Evolutionary conservation across 1,284 basidiomycete species (phyloP), one percentile per base, ranked within the genome.

Genomic region (Fomitiporia mediterranea): DNA sequence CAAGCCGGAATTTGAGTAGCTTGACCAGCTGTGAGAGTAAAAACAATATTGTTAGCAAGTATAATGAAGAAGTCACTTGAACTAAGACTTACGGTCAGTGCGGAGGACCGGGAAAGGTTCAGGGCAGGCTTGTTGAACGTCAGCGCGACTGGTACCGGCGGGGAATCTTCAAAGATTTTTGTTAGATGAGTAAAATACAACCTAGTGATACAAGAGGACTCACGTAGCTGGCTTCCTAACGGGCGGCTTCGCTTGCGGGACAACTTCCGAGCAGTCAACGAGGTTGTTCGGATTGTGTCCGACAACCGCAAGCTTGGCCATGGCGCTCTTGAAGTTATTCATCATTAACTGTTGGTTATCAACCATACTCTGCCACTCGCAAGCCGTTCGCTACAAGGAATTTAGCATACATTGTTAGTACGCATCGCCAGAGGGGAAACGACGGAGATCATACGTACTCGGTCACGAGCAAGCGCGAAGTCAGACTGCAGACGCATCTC

Each of bases 401-500:
- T 5, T 25, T 15, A 38, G 11, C 39, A 9, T 32, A 50, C 32
- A 30, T 23, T 4, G 19, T 19, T 11, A 6, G 30, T 15, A 34
- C 35, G 25, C n/a, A n/a, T n/a, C n/a, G n/a, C n/a, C n/a, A n/a
- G 7, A 34, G 35, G 30, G 27, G 5, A 25, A 13, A 50, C 4
- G 19, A 39, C 8, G 50, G 38, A 21, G 21, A 17, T 11, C 4
- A 19, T 5, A 38, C 53, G 42, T 21, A 55, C 53, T 13, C 44
- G 23, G 52, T 62, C 61, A 39, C 58, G 60, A 39, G 61, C 58
- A 17, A 63, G 35, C 6, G 52, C 55, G 19, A 61, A 61, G 56
- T 63, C 61, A 15, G 60, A 61, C 46, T 61, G 55, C 11, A 63
- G 60, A 44, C 61, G 60, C 57, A 63, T 55, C 48, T 63, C 61